Conservation (phyloP, 768 basidiomycete species). For the Amanita rubescens region DNA sequence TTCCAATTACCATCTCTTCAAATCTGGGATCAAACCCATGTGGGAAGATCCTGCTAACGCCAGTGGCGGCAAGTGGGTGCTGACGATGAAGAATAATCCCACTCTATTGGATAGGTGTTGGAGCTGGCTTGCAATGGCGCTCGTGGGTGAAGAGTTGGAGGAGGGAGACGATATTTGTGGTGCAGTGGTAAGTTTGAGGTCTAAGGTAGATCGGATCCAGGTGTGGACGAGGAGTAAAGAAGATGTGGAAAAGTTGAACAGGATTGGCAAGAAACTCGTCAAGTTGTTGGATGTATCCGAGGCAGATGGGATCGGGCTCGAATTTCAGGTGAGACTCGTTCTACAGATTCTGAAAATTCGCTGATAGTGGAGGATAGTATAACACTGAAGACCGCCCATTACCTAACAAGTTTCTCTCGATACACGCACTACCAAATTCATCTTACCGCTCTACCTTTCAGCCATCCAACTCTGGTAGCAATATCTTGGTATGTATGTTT, state of each 20-base stretch:
- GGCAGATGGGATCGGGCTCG: conserved; percentile 76
- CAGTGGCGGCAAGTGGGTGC: conserved; percentile 90
- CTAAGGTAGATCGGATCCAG: conserved; percentile 86
- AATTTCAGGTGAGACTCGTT: conserved; percentile 76
- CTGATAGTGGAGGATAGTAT: conserved; percentile 38
- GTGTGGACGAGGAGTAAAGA: conserved; percentile 85
- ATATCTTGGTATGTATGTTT: background rate
- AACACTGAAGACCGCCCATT: conserved; percentile 84
- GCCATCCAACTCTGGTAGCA: conserved; percentile 4
- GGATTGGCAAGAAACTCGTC: conserved; percentile 75
- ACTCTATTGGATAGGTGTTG: conserved; percentile 78
- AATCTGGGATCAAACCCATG: conserved; percentile 91
- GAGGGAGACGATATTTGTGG: conserved; percentile 73
- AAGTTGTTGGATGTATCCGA: conserved; percentile 81
- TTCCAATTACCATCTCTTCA: conserved; percentile 95
- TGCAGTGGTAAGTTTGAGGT: conserved; percentile 80
- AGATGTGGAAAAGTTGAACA: conserved; percentile 79
- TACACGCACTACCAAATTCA: conserved; percentile 61
- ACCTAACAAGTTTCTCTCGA: conserved; percentile 75
- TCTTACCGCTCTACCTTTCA: conserved; percentile 66
- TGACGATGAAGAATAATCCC: conserved; percentile 86
- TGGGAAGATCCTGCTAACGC: conserved; percentile 95
- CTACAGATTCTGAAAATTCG: conserved; percentile 13
- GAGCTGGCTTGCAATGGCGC: conserved; percentile 86
- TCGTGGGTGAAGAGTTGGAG: conserved; percentile 79